Conservation (phyloP, 306 rosid genomes). For the Dalbergia cochinchinensis region DNA sequence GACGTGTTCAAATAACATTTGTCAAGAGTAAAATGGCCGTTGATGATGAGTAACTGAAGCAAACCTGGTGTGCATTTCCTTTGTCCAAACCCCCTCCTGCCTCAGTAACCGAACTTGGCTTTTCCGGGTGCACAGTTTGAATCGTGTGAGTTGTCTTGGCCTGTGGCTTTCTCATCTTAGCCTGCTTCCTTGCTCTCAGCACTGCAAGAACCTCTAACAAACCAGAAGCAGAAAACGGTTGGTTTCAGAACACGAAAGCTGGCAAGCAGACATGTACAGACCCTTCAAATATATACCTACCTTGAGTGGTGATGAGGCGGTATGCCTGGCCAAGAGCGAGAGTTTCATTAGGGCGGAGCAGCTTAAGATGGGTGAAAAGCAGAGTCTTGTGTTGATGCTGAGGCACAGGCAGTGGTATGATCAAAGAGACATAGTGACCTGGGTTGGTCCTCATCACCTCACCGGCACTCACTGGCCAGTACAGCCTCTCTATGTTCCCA, state of each 20-base stretch:
- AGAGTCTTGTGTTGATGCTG: constrained; percentile 51
- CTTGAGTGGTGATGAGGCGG: constrained; percentile 82
- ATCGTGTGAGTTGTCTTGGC: constrained; percentile 51
- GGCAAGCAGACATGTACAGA: neutral
- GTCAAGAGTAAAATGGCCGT: neutral
- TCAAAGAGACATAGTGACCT: constrained; percentile 86
- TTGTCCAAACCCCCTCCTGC: constrained; percentile 5
- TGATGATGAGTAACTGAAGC: constrained; percentile 24
- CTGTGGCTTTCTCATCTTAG: constrained; percentile 68
- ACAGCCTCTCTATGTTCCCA: constrained; percentile 88
- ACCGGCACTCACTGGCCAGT: constrained; percentile 78
- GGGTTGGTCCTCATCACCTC: constrained; percentile 91
- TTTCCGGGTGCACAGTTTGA: constrained; percentile 40
- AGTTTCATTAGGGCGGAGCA: constrained; percentile 81
- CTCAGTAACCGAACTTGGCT: constrained; percentile 51
- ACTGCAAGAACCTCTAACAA: constrained; percentile 83
- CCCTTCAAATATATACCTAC: constrained; percentile 41
- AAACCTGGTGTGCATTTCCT: constrained; percentile 56
- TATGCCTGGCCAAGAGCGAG: constrained; percentile 97
- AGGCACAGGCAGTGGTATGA: constrained; percentile 81
- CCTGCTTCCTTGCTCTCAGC: constrained; percentile 77
- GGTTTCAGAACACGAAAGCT: neutral
- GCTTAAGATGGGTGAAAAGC: constrained; percentile 84
- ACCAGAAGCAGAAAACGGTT: constrained; percentile 23
- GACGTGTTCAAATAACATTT: no score